Conservation (phyloP, 2,329 filamentous ascomycete genomes). For the Stagonosporopsis vannaccii region DNA sequence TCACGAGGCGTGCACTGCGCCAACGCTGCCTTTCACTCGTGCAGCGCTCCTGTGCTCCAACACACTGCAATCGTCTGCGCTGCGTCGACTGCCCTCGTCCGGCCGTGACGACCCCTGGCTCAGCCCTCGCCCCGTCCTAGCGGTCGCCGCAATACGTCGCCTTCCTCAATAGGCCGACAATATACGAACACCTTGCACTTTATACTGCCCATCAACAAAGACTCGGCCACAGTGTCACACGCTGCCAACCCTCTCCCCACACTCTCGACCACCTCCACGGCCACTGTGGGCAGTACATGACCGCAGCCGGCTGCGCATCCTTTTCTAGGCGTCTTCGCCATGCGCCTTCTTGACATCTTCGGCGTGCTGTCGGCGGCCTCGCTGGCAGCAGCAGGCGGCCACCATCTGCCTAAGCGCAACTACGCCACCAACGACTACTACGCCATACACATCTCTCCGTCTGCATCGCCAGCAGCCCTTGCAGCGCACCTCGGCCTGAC, state of each 20-base stretch:
- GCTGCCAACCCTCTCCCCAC: not conserved
- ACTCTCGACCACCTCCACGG: not conserved
- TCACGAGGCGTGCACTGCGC: constrained; percentile 1
- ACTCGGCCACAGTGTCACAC: not conserved
- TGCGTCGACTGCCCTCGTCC: not conserved
- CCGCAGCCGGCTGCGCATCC: constrained; percentile 24
- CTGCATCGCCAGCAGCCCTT: constrained; percentile 71
- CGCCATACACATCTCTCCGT: constrained; percentile 79
- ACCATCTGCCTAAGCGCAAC: constrained; percentile 65
- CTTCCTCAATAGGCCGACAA: constrained; percentile 29
- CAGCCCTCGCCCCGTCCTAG: constrained; percentile 2
- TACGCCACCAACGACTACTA: constrained; percentile 90
- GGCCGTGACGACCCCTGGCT: constrained; percentile 2
- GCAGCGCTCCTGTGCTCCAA: not conserved
- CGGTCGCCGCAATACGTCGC: constrained; percentile 16
- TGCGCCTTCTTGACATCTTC: constrained; percentile 58
- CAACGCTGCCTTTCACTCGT: not conserved
- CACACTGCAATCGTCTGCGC: not conserved
- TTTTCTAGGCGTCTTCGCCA: constrained; percentile 22
- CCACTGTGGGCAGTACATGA: constrained; percentile 21
- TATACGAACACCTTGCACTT: constrained; percentile 16
- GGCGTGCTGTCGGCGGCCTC: constrained; percentile 46
- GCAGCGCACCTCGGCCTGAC: constrained; percentile 76
- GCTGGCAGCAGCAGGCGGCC: constrained; percentile 35
- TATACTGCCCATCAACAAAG: not conserved